phyloP scores from a whole-genome alignment of 495 filamentous ascomycete species.

The Parachaetomium inaequale region DNA sequence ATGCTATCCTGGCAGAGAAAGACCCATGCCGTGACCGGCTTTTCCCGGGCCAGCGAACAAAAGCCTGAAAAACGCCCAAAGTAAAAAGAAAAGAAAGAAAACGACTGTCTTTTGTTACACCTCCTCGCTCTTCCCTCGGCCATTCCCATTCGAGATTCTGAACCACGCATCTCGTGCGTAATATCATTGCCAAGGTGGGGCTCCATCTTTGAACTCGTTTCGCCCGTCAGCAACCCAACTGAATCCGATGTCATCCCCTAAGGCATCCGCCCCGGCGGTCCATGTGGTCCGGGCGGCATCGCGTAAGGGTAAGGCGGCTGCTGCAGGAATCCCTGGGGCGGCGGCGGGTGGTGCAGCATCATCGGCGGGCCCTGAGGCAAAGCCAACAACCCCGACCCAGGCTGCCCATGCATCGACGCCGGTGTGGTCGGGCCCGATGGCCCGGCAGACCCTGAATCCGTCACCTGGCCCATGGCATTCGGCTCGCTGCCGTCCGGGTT shows the following conservation, averaged over 20 bases:
- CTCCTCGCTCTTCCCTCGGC: too few relatives aligned
- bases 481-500: slow-evolving; percentile 8
- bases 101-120: background rate
- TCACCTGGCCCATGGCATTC: slow-evolving; percentile 2
- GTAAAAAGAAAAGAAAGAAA: background rate
- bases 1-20: slow-evolving; percentile 8
- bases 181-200: too few relatives aligned
- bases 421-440: slow-evolving; percentile 23
- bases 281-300: background rate
- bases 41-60: background rate
- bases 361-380: slow-evolving; percentile 9
- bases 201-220: background rate
- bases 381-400: slow-evolving; percentile 6
- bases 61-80: background rate
- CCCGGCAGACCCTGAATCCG: slow-evolving; percentile 20
- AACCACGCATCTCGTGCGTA: too few relatives aligned
- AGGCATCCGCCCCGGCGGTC: slow-evolving; percentile 4
- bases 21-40: background rate
- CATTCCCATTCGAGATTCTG: too few relatives aligned
- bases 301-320: slow-evolving; percentile 11
- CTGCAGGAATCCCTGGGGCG: background rate
- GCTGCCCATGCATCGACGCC: slow-evolving; percentile 8
- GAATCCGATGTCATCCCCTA: background rate
- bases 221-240: background rate
- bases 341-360: background rate